Conservation (phyloP, 2,329 filamentous ascomycete genomes). For the Ploettnerulaceae sp. region DNA sequence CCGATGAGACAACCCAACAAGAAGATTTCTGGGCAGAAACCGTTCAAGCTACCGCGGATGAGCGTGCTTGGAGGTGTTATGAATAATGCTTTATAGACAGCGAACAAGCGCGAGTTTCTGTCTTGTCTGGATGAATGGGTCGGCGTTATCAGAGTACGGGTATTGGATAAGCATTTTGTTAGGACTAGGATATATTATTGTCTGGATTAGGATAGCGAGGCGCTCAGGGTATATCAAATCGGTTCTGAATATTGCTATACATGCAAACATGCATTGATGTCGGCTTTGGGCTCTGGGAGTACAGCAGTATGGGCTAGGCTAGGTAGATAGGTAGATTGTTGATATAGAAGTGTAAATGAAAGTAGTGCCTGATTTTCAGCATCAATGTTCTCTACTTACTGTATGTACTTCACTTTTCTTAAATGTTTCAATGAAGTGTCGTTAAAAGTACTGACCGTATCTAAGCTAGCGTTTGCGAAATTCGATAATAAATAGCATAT, state of each 20-base stretch:
- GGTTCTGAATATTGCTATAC: constrained; percentile 12
- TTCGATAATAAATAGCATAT: background rate
- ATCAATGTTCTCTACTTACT: too few species aligned
- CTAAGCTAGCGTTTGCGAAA: too few species aligned
- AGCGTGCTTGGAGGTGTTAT: constrained; percentile 63
- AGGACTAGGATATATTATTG: background rate
- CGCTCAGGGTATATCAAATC: constrained; percentile 14
- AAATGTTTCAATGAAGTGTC: too few species aligned
- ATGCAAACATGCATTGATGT: background rate
- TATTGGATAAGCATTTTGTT: constrained; percentile 3
- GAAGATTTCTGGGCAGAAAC: constrained; percentile 54
- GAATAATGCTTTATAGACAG: too few species aligned
- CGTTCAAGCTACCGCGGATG: constrained; percentile 38
- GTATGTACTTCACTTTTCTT: too few species aligned
- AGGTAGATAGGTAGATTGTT: background rate
- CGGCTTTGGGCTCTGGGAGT: background rate
- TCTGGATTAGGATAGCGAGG: constrained; percentile 2
- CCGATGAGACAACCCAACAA: constrained; percentile 41
- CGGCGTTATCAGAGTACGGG: background rate
- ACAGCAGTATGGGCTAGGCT: background rate
- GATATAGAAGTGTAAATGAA: too few species aligned
- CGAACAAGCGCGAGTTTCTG: constrained; percentile 42
- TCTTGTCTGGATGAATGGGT: constrained; percentile 1
- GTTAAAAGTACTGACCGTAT: too few species aligned
- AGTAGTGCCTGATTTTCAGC: too few species aligned